phyloP scores from a whole-genome alignment of 179 eudicot genomes.

The Heliamphora pulchella region DNA sequence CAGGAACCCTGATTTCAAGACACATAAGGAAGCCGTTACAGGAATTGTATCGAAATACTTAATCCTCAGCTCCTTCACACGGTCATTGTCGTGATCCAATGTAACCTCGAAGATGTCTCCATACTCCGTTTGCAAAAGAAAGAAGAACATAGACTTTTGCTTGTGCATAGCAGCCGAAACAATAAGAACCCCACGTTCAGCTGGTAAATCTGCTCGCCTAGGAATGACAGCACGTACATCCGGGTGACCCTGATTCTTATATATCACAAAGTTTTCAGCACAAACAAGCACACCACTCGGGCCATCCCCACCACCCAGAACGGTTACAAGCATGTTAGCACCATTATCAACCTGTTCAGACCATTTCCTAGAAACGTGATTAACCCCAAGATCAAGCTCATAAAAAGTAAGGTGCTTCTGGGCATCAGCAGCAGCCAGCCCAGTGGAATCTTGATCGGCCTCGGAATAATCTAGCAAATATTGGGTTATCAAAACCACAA shows the following conservation, averaged over 20 bases:
- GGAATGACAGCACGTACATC: slow-evolving; percentile 95
- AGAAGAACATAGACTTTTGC: slow-evolving; percentile 89
- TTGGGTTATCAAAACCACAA: slow-evolving; percentile 94
- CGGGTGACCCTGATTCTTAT: slow-evolving; percentile 86
- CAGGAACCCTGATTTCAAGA: slow-evolving; percentile 77
- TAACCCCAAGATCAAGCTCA: slow-evolving; percentile 90
- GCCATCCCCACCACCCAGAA: slow-evolving; percentile 96
- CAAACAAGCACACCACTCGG: slow-evolving; percentile 98
- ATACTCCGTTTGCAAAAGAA: slow-evolving; percentile 84
- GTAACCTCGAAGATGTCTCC: slow-evolving; percentile 95
- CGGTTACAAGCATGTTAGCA: slow-evolving; percentile 89
- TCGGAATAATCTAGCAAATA: slow-evolving; percentile 95
- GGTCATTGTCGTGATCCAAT: slow-evolving; percentile 65
- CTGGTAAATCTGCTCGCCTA: slow-evolving; percentile 83
- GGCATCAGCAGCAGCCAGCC: slow-evolving; percentile 73
- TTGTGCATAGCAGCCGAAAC: slow-evolving; percentile 88
- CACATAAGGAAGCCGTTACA: slow-evolving; percentile 72
- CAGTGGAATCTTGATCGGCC: slow-evolving; percentile 89
- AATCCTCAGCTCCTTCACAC: slow-evolving; percentile 69
- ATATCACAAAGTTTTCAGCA: slow-evolving; percentile 92
- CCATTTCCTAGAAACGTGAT: slow-evolving; percentile 97
- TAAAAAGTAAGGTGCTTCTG: slow-evolving; percentile 88
- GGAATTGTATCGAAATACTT: slow-evolving; percentile 96
- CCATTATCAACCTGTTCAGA: slow-evolving; percentile 91
- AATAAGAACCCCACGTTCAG: slow-evolving; percentile 81